These are phyloP conservation scores for Clausena lansium DNA, from an alignment of 345 rosid genomes.

Conservation along the genomic window DNA sequence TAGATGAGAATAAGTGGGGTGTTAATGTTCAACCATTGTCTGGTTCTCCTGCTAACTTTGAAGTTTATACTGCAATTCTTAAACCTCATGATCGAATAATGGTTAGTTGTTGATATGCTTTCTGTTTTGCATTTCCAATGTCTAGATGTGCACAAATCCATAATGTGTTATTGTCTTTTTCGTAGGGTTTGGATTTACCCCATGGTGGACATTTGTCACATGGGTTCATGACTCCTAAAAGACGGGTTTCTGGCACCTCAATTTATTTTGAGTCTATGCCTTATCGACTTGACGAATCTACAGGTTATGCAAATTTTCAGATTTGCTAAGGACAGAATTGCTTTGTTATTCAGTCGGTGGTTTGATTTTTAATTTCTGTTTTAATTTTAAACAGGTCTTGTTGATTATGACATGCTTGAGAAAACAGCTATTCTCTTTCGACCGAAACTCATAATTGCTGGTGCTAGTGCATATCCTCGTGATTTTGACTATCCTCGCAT, in stretches of 20 bases:
- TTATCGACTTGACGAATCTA: conserved; percentile 84
- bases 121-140: neutral
- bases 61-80: conserved; percentile 87
- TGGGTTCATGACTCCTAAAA: conserved; percentile 94
- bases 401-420: conserved; percentile 94
- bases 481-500: conserved; percentile 91
- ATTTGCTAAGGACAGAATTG: neutral
- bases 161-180: conserved; percentile 13
- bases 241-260: conserved; percentile 92
- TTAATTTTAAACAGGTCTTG: conserved; percentile 50
- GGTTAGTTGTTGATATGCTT: conserved; percentile 34
- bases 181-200: conserved; percentile 85
- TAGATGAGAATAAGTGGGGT: conserved; percentile 80
- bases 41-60: conserved; percentile 97
- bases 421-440: conserved; percentile 80
- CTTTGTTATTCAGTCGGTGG: neutral
- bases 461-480: conserved; percentile 96
- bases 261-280: conserved; percentile 96
- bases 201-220: conserved; percentile 95
- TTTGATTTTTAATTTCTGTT: conserved; percentile 12
- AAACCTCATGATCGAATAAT: conserved; percentile 88
- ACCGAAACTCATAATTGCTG: conserved; percentile 90
- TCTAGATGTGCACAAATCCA: conserved; percentile 9
- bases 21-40: conserved; percentile 96
- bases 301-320: conserved; percentile 46